Base-by-base conservation (phyloP, 805 yeast species). In the Lipomyces oligophaga region DNA sequence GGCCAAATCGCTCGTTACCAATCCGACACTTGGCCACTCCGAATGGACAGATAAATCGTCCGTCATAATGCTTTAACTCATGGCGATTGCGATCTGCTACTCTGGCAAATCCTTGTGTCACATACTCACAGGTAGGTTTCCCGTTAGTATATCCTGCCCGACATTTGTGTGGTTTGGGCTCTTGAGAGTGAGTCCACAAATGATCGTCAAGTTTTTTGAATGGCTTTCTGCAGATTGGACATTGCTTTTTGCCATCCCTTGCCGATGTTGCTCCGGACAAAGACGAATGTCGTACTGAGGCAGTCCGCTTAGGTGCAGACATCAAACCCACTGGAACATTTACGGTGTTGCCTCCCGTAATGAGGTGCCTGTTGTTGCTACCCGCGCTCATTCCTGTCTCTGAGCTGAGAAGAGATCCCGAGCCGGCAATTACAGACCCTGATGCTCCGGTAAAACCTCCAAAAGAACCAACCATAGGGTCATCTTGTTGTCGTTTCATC, bases 151-250 rank as follows among this genome's bases (percentile, higher is more conserved):
- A 32, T 25, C 45, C 53, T 8, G 53, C 53, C 27, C 53, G 53
- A 19, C 53, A 48, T 35, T 45, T 48, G 34, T 48, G 49, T 7
- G 53, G 53, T 18, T 45, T 44, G 20, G 53, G 53, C 30, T 48
- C 46, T 4, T 38, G 28, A 1, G 45, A 38, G 36, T 48, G 53
- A 2, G 53, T 48, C 53, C 53, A 48, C 3, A 48, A 33, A 24
- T 48, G 53, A 21, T 48, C 53, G 16, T 48, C 49, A 24, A 48
- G 41, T 22, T 48, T 48, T 20, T 44, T 48, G 49, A 48, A 48
- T 16, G 43, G 43, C 22, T 48, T 48, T 25, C 38, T 40, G 43
- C 53, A 48, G 19, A 48, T 38, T 43, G 25, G 26, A 32, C 53
- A 48, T 22, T 24, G 39, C 15, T 38, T 45, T 21, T 48, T 48